Evolutionary conservation across 352 stramenopile genomes (phyloP), one percentile per base, ranked within the genome.

Genomic region (Globisporangium ultimum): DNA sequence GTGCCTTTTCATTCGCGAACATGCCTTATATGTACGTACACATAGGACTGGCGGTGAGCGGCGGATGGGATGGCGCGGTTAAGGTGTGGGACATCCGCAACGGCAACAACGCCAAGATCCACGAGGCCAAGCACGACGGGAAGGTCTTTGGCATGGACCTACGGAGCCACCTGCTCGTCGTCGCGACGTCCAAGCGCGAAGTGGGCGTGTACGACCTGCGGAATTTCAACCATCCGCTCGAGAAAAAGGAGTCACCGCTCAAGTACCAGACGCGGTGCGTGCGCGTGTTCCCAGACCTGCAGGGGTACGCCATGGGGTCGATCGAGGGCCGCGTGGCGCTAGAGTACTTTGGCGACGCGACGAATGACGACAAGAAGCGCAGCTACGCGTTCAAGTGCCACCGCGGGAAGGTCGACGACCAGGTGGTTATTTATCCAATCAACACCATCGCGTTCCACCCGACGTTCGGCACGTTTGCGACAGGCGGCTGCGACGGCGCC

Each of bases 331-430:
- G 97, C 32, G 97, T 99, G 14, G 95, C 92, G 14, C 93, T 99
- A 51, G 96, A 99, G 72, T 99, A 98, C 73, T 80, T 98, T 56
- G 72, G 87, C 22, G 84, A 93, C 40, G 67, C 68, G 24, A 60
- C 49, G 9, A 32, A 32, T 32, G 54, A 22, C 55, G 55, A 68
- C 48, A 77, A 76, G 51, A 85, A 84, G 63, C 72, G 71, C 50
- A 98, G 93, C 63, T 99, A 98, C 72, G 94, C 96, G 38, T 99
- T 99, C 81, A 99, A 99, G 70, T 99, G 97, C 70, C 97, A 99
- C 73, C 87, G 97, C 38, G 87, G 92, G 58, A 93, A 93, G 62
- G 66, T 91, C 46, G 77, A 88, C 56, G 76, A 80, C 63, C 72
- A 89, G 60, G 86, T 88, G 40, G 79, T 89, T 53, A 87, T 98